These are phyloP conservation scores for Pseudogymnoascus sp. DNA, from an alignment of 2,329 filamentous ascomycete species.

Conservation along the genomic window DNA sequence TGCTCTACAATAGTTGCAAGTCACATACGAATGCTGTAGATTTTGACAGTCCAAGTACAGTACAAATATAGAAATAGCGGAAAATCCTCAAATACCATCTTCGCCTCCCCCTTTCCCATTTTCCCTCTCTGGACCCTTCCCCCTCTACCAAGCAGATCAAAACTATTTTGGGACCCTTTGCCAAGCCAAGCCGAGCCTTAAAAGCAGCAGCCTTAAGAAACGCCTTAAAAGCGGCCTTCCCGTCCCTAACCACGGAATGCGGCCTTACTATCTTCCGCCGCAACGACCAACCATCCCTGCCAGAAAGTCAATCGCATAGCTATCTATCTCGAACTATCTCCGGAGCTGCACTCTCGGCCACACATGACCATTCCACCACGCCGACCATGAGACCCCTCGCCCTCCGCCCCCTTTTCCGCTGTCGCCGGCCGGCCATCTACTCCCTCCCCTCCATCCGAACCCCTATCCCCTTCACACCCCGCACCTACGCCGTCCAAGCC, in stretches of 20 bases:
- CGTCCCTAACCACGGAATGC: neutral
- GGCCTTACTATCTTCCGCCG: neutral
- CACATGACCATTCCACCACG: neutral
- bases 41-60: neutral
- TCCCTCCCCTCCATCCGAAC: slow-evolving; percentile 14
- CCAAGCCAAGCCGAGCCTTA: neutral
- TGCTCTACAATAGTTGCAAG: neutral
- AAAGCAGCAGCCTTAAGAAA: neutral
- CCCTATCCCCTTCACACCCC: slow-evolving; percentile 25
- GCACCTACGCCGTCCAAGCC: slow-evolving; percentile 69
- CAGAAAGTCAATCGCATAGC: neutral
- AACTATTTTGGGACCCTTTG: neutral
- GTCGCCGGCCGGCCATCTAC: neutral
- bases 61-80: neutral
- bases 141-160: neutral
- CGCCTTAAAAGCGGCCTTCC: neutral
- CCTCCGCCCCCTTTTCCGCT: neutral
- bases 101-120: neutral
- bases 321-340: neutral
- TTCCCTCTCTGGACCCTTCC: neutral
- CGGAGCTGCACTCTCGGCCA: neutral
- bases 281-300: neutral
- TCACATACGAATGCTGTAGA: neutral
- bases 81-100: neutral
- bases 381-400: neutral